Evolutionary conservation across 2,329 filamentous ascomycete genomes (phyloP).

Genomic region (Scedosporium minutisporum): DNA sequence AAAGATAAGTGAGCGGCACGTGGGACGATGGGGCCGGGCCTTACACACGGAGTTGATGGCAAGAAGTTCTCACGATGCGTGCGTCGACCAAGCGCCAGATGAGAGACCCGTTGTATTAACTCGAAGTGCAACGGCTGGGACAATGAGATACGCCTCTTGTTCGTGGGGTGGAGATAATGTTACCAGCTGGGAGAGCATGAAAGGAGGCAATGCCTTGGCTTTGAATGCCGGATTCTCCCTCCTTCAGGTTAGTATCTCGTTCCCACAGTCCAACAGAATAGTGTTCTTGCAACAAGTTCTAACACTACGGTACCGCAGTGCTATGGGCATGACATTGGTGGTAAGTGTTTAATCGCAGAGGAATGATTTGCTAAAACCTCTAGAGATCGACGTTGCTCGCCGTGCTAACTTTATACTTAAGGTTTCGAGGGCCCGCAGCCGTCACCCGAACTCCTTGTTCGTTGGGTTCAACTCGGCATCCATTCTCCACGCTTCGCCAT

Average conservation of each 20-base stretch:
- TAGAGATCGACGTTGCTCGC: background rate
- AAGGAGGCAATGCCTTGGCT: conserved; percentile 59
- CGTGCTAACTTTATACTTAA: background rate
- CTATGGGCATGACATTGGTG: conserved; percentile 66
- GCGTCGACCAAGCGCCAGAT: conserved; percentile 47
- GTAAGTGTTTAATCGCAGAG: background rate
- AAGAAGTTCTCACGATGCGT: conserved; percentile 60
- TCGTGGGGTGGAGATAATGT: conserved; percentile 69
- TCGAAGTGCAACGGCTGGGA: conserved; percentile 60
- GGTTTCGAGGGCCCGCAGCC: conserved; percentile 66
- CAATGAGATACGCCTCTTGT: conserved; percentile 59
- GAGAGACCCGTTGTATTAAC: conserved; percentile 59
- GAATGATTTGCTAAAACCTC: background rate
- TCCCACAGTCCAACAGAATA: background rate
- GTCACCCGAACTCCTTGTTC: conserved; percentile 57
- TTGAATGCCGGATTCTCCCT: conserved; percentile 59
- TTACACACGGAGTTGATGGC: conserved; percentile 63
- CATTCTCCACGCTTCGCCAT: conserved; percentile 64
- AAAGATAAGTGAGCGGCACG: conserved; percentile 28
- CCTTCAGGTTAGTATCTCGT: conserved; percentile 33
- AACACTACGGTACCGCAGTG: conserved; percentile 28
- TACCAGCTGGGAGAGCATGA: conserved; percentile 65
- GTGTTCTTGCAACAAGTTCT: background rate
- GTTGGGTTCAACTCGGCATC: conserved; percentile 64
- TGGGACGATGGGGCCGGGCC: conserved; percentile 61